Evolutionary conservation across 176 grass and related monocot genomes (phyloP), one percentile per base, ranked within the genome.

Genomic region (Rhipidocladum racemiflorum): DNA sequence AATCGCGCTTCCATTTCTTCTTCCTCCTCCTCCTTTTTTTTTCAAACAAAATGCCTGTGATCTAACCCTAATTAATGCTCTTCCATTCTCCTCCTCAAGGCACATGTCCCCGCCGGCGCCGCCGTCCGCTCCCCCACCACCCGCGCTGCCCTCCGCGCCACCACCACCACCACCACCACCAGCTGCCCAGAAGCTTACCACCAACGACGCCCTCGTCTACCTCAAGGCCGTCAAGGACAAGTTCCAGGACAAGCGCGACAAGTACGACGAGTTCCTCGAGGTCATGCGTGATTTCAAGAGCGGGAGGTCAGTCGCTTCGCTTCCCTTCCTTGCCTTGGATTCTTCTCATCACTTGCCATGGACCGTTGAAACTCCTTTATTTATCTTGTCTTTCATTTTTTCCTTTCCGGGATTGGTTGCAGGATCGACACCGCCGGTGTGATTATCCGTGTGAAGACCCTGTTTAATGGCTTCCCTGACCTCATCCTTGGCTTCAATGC

Each of bases 241-340:
- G 81, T 94, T 94, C 84, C 87, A 85, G 38, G 89, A 89, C 81
- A 86, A 94, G 60, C 86, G 90, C 68, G 89, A 88, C 55, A 94
- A 87, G 84, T 94, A 91, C 78, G 84, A 90, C 28, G 89, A 94
- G 64, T 94, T 94, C 78, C 88, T 94, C 34, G 89, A 91, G 76
- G 87, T 94, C 87, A 94, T 94, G 92, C 84, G 91, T 61, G 92
- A 94, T 61, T 91, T 94, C 81, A 91, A 94, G 67, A 87, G 87
- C 87, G 72, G 86, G 36, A 94, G 92, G 92, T 94, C 54, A 9
- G 4, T 66, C 16, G 32, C 10, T 5, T 30, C 50, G 32, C 20
- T 55, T n/a, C 53, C 20, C 53, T 53, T 53, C 51, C 51, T 21
- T 21, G 2, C 20, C 7, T 11, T 23, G 53, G 9, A 56, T 56